These are phyloP conservation scores for Penicillium crystallinum DNA, from an alignment of 495 filamentous ascomycete genomes.

Conservation along the genomic window DNA sequence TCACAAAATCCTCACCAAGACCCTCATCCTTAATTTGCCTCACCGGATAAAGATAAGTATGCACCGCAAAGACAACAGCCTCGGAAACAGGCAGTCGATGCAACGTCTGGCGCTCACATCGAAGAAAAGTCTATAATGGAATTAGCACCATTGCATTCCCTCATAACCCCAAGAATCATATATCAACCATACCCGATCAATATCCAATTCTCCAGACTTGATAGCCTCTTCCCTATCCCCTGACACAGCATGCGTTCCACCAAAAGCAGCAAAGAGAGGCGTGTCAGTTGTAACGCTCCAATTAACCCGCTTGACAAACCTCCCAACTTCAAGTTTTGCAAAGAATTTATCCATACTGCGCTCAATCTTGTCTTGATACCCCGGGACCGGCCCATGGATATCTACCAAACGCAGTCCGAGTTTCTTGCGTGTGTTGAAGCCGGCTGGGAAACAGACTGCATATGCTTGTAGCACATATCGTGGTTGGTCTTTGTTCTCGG, in stretches of 20 bases:
- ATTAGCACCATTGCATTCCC: not conserved
- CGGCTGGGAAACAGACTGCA: conserved; percentile 65
- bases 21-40: conserved; percentile 65
- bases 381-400: conserved; percentile 67
- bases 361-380: conserved; percentile 64
- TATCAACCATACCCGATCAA: conserved; percentile 36
- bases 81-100: conserved; percentile 62
- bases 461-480: conserved; percentile 63
- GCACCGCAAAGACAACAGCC: conserved; percentile 71
- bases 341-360: conserved; percentile 79
- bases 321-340: conserved; percentile 34
- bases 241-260: conserved; percentile 32
- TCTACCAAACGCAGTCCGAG: conserved; percentile 56
- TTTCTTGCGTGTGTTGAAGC: conserved; percentile 62
- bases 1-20: conserved; percentile 55
- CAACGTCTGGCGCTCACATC: conserved; percentile 73
- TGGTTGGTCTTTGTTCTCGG: conserved; percentile 1
- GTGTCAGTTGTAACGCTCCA: conserved; percentile 61
- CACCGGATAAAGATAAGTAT: conserved; percentile 73
- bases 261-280: conserved; percentile 50
- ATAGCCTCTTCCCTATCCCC: conserved; percentile 41
- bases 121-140: conserved; percentile 44
- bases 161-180: too few species aligned
- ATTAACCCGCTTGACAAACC: conserved; percentile 40
- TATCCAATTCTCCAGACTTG: conserved; percentile 38